These are phyloP conservation scores for Leccinum variicolor DNA, from an alignment of 768 basidiomycete species.

Conservation along the genomic window DNA sequence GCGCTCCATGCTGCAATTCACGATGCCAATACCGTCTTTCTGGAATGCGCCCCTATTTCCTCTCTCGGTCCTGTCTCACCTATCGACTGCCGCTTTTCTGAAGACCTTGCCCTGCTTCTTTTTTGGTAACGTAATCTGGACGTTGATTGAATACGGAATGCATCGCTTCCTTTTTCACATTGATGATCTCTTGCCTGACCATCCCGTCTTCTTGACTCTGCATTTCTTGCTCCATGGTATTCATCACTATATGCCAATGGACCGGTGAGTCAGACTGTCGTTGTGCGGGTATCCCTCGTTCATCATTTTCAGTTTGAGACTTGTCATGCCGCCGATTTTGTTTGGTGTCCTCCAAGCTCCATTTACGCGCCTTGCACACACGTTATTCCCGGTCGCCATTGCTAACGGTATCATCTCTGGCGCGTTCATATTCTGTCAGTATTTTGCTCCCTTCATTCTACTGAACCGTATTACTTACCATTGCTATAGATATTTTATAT, in stretches of 20 bases:
- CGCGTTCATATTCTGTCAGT: conserved; percentile 67
- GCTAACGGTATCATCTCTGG: conserved; percentile 94
- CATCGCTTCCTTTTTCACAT: conserved; percentile 98
- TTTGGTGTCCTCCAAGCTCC: conserved; percentile 78
- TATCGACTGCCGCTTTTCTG: conserved; percentile 49
- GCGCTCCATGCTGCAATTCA: conserved; percentile 82
- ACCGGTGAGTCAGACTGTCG: conserved; percentile 50
- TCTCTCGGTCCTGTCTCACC: conserved; percentile 40
- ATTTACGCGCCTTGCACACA: conserved; percentile 82
- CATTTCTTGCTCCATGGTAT: conserved; percentile 95
- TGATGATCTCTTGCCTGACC: conserved; percentile 84
- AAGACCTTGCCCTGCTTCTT: conserved; percentile 71
- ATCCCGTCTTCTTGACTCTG: conserved; percentile 69
- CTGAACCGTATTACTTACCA: conserved; percentile 6
- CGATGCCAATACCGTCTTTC: conserved; percentile 65
- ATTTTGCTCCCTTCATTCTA: background rate
- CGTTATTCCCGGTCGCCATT: conserved; percentile 75
- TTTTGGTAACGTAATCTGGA: conserved; percentile 89
- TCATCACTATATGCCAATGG: conserved; percentile 98
- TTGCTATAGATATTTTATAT: conserved; percentile 65
- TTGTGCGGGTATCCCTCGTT: background rate
- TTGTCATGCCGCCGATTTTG: conserved; percentile 94
- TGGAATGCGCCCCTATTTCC: conserved; percentile 54
- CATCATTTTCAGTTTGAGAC: conserved; percentile 56
- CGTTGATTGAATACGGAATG: conserved; percentile 85